These are phyloP conservation scores for Discostella stelligeroides DNA, from an alignment of 108 stramenopile species.

Conservation along the genomic window DNA sequence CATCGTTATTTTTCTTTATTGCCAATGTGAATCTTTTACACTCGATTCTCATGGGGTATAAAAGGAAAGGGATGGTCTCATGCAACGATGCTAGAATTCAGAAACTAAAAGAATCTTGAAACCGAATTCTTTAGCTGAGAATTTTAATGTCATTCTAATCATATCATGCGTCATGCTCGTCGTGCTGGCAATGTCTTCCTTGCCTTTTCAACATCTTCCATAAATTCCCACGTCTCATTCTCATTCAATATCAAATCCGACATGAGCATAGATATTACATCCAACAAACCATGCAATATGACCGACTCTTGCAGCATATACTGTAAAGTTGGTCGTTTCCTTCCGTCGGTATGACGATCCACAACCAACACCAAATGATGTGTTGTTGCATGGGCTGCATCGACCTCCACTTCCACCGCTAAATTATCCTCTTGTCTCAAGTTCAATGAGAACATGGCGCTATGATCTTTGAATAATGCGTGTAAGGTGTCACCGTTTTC, in stretches of 20 bases:
- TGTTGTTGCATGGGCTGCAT: background rate
- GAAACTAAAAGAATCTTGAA: conserved; percentile 3
- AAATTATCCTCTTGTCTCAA: conserved; percentile 4
- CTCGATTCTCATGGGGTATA: conserved; percentile 54
- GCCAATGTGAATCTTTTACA: conserved; percentile 76
- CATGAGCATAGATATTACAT: conserved; percentile 62
- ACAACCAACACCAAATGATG: conserved; percentile 24
- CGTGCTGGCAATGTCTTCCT: conserved; percentile 64
- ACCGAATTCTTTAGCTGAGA: no score
- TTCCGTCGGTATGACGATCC: conserved; percentile 52
- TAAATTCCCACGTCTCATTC: background rate
- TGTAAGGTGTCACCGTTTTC: conserved; percentile 13
- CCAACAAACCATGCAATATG: conserved; percentile 70
- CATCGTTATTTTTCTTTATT: conserved; percentile 71
- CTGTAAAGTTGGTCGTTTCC: conserved; percentile 54
- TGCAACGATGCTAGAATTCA: background rate
- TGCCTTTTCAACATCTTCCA: conserved; percentile 42
- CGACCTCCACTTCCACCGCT: background rate
- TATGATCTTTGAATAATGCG: conserved; percentile 39
- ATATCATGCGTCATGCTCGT: conserved; percentile 38
- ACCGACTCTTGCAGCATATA: conserved; percentile 80
- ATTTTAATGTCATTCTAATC: background rate
- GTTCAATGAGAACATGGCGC: conserved; percentile 43
- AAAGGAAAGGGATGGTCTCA: background rate
- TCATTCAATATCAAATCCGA: conserved; percentile 11